Evolutionary conservation across 306 rosid genomes (phyloP).

Genomic region (Vigna nakashimae): DNA sequence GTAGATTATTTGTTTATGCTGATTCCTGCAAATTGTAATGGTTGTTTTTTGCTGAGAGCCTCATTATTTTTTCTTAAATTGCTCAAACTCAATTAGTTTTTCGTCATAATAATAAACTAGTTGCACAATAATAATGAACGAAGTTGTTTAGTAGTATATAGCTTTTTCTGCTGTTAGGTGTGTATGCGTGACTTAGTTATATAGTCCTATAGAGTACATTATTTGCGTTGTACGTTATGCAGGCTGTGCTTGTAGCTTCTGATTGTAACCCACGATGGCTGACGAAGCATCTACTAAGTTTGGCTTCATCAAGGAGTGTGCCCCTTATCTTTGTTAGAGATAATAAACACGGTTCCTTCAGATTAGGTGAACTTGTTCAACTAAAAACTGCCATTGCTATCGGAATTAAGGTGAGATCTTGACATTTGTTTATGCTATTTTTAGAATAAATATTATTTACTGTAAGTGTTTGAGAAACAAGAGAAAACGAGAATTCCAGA

Average conservation of each 20-base stretch:
- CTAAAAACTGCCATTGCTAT: constrained; percentile 86
- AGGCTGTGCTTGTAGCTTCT: constrained; percentile 76
- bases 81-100: constrained; percentile 25
- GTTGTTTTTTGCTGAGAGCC: background rate
- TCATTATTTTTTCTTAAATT: background rate
- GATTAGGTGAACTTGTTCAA: constrained; percentile 76
- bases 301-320: constrained; percentile 76
- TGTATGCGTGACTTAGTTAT: background rate
- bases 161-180: background rate
- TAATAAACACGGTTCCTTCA: constrained; percentile 67
- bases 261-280: constrained; percentile 81
- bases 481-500: no score
- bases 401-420: constrained; percentile 72
- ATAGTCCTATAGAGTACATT: constrained; percentile 1
- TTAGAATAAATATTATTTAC: background rate
- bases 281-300: constrained; percentile 73
- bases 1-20: background rate
- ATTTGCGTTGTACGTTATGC: constrained; percentile 35
- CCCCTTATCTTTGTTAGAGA: constrained; percentile 73
- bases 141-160: background rate
- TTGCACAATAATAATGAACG: background rate
- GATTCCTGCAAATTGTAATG: constrained; percentile 14
- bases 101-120: background rate
- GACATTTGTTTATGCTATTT: background rate
- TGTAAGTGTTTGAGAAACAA: no score